Evolutionary conservation across 2,329 filamentous ascomycete species (phyloP).

Genomic region (Daldinia sp.): DNA sequence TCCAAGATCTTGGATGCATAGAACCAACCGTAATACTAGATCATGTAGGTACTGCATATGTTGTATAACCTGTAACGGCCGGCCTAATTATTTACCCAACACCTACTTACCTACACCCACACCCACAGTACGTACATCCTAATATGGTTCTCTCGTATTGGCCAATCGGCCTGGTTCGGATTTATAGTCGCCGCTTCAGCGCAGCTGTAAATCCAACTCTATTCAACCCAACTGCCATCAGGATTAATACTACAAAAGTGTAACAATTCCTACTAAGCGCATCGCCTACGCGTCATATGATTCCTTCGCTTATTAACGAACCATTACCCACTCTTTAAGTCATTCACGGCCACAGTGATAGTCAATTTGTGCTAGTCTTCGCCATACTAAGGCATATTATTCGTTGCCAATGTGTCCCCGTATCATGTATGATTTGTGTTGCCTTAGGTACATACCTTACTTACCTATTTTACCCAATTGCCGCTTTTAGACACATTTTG

Average conservation of each 20-base stretch:
- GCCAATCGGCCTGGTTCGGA: not conserved
- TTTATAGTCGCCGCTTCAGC: not conserved
- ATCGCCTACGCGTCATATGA: not conserved
- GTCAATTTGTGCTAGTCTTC: not conserved
- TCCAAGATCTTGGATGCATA: no score
- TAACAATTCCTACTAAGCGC: not conserved
- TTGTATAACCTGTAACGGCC: not conserved
- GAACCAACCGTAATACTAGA: no score
- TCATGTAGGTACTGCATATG: not conserved
- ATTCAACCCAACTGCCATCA: not conserved
- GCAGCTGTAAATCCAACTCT: not conserved
- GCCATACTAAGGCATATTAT: not conserved
- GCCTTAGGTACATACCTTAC: not conserved
- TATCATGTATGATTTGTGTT: no score
- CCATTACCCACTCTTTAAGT: not conserved
- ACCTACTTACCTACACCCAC: no score
- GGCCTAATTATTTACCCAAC: conserved; percentile 2
- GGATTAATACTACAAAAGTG: not conserved
- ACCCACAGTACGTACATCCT: not conserved
- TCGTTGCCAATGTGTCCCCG: not conserved
- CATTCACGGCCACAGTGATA: not conserved
- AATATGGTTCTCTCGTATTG: not conserved
- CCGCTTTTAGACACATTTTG: not conserved
- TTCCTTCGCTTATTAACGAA: not conserved
- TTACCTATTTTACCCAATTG: not conserved